phyloP scores from a whole-genome alignment of 2,329 filamentous ascomycete genomes.

The Neurospora sp. region DNA sequence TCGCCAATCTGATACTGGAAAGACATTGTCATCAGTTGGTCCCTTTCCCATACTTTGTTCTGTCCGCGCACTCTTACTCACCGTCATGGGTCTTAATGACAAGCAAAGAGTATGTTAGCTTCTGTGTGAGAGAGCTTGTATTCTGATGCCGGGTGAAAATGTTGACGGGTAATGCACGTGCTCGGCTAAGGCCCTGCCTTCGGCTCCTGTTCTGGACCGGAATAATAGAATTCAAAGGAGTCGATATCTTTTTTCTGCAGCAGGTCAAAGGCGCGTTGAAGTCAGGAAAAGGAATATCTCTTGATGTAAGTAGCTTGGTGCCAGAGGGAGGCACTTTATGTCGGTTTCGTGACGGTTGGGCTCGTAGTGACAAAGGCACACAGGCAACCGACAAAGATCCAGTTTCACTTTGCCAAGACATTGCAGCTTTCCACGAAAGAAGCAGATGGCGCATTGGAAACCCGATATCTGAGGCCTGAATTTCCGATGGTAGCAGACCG shows the following conservation, averaged over 20 bases:
- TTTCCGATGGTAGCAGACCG: not conserved
- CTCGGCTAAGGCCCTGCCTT: not conserved
- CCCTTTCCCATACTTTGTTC: not conserved
- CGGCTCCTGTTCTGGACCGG: not conserved
- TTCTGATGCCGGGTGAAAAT: not conserved
- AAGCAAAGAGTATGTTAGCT: not conserved
- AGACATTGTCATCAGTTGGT: not conserved
- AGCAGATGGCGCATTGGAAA: not conserved
- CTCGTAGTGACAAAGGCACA: not conserved
- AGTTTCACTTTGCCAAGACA: not conserved
- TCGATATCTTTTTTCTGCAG: not conserved
- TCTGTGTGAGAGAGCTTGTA: not conserved
- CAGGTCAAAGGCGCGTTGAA: not conserved
- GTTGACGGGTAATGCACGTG: not conserved
- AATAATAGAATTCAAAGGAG: not conserved
- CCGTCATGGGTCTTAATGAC: not conserved
- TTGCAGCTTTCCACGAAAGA: not conserved
- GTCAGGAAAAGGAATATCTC: not conserved
- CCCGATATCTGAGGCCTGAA: not conserved
- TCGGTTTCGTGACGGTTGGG: not conserved
- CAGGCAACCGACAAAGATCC: not conserved
- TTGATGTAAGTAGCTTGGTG: not conserved
- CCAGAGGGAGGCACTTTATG: not conserved
- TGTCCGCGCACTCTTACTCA: not conserved
- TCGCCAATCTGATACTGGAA: conserved; percentile 13